Evolutionary conservation across 768 basidiomycete genomes (phyloP), one percentile per base, ranked within the genome.

Genomic region (Omphalotus guepiniiformis): DNA sequence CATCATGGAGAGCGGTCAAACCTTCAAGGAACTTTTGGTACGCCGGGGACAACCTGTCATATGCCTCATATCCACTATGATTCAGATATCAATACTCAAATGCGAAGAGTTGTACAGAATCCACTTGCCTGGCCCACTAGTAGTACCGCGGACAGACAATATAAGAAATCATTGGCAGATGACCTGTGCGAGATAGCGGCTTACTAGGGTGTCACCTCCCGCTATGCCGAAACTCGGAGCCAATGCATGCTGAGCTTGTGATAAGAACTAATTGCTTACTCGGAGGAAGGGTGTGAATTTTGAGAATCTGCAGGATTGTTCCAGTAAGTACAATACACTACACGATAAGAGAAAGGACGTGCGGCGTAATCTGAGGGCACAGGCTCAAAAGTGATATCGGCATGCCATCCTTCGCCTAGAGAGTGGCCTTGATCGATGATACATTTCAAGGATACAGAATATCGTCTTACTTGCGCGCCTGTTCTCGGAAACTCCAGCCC

Each of bases 301-400:
- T 73, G 44, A 73, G 55, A 30, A 71, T 64, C 67, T 68, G 36
- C 36, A 23, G 3, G 29, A 30, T 29, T 6, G 23, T 19, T 18
- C 7, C 34, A n/a, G 23, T 18, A 30, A 21, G 11, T 32, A 19
- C 13, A 39, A 35, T 27, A 23, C 22, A 5, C 25, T 13, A 7
- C 23, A 3, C 26, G 6, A 32, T 26, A 37, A 23, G 13, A 21
- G 13, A n/a, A 37, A 12, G 12, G 16, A 55, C 62, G 8, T 36
- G 72, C 71, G 5, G 81, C 73, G 55, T 78, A 83, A 58, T 83
- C 81, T 3, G 76, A 74, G 5, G 83, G 83, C 13, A 79, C 65
- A 5, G 58, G 67, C 56, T 85, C 81, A 54, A 83, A 85, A 1
- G 79, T 76, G 53, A 82, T 79, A 58, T 80, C 79, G 0, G 77